Conservation (phyloP, 306 rosid genomes). For the Casuarina cunninghamiana region DNA sequence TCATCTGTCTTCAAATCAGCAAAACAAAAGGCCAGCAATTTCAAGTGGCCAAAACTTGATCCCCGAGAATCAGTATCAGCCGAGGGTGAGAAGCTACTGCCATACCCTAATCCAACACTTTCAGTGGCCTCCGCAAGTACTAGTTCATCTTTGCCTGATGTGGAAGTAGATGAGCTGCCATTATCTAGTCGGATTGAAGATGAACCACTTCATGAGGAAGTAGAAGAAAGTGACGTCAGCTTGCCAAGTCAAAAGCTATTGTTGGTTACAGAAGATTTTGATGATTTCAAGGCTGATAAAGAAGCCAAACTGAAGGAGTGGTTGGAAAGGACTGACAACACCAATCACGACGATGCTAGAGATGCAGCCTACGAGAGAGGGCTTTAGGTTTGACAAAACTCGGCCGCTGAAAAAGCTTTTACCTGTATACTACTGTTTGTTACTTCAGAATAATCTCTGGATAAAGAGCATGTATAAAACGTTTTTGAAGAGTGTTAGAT, state of each 20-base stretch:
- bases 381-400: constrained; percentile 26
- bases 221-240: constrained; percentile 31
- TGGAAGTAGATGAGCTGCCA: constrained; percentile 62
- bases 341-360: constrained; percentile 15
- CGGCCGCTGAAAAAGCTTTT: constrained; percentile 11
- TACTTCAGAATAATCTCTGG: constrained; percentile 5
- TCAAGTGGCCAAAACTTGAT: constrained; percentile 67
- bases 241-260: constrained; percentile 31
- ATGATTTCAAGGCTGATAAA: constrained; percentile 69
- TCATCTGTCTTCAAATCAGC: constrained; percentile 70
- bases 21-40: constrained; percentile 57
- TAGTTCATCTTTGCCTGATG: constrained; percentile 47
- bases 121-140: constrained; percentile 44
- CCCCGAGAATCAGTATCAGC: constrained; percentile 29
- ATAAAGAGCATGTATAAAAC: constrained; percentile 16
- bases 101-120: constrained; percentile 26
- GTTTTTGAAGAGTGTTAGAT: constrained; percentile 8
- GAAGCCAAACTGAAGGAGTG: constrained; percentile 83
- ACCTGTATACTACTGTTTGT: constrained; percentile 26
- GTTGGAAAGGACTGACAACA: constrained; percentile 55
- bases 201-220: constrained; percentile 34
- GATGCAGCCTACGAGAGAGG: constrained; percentile 33
- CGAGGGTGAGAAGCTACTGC: constrained; percentile 33
- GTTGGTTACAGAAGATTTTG: constrained; percentile 48
- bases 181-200: constrained; percentile 54